A percentile compares a stretch with the other conserved stretches of the same genome.
Evolutionary conservation across 1,284 basidiomycete genomes (phyloP).

Genomic region (Fomitopsis betulina): DNA sequence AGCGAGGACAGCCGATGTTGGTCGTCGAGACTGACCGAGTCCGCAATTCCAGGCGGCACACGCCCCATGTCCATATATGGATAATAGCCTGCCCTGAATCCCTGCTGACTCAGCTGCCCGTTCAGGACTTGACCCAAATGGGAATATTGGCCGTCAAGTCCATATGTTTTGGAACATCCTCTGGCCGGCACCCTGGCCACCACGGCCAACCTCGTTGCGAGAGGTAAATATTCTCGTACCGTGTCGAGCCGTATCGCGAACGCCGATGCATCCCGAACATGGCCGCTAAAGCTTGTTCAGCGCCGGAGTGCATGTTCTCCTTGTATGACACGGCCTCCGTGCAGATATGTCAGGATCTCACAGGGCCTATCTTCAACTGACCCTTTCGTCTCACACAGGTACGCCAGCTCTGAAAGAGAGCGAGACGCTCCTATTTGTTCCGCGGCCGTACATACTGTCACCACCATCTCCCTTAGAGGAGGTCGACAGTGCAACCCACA

Average conservation of each 20-base stretch:
- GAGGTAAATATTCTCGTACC: neutral
- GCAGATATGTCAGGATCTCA: neutral
- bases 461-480: no score
- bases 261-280: no score
- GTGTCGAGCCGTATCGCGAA: no score
- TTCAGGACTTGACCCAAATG: neutral
- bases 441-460: no score
- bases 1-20: constrained; percentile 3
- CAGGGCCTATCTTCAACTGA: neutral
- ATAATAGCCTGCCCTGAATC: constrained; percentile 7
- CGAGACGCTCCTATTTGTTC: neutral
- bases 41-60: constrained; percentile 5
- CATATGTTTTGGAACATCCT: no score
- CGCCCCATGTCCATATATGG: constrained; percentile 4
- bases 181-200: no score
- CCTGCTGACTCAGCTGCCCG: neutral
- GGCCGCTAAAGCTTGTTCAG: no score
- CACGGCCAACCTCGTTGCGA: no score
- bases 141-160: no score
- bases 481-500: no score
- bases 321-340: neutral
- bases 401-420: neutral
- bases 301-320: neutral
- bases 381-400: neutral
- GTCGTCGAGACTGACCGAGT: constrained; percentile 10